These are phyloP conservation scores for Dothiorella sarmentorum DNA, from an alignment of 2,329 filamentous ascomycete species.

Conservation along the genomic window DNA sequence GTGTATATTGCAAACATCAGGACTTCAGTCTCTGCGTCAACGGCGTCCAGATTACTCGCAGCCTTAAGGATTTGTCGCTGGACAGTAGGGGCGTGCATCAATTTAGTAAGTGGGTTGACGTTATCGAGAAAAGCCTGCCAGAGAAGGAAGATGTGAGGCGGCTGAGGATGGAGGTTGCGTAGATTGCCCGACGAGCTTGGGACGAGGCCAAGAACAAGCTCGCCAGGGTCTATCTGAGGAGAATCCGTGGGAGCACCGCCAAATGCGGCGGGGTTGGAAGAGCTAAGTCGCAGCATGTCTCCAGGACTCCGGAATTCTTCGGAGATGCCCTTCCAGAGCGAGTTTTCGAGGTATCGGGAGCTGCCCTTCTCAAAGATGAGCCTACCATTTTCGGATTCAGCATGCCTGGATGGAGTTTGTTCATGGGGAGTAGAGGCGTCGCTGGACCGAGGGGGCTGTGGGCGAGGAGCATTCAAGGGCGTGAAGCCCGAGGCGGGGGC, in stretches of 20 bases:
- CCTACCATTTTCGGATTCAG: slow-evolving; percentile 21
- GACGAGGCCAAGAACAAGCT: slow-evolving; percentile 25
- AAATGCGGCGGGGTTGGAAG: background rate
- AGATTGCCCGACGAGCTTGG: slow-evolving; percentile 19
- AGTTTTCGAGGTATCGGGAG: slow-evolving; percentile 32
- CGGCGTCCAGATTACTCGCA: slow-evolving; percentile 51
- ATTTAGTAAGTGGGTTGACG: slow-evolving; percentile 70
- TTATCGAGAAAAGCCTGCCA: slow-evolving; percentile 75
- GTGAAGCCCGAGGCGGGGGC: slow-evolving; percentile 15
- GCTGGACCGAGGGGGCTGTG: slow-evolving; percentile 6
- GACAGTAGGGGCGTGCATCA: slow-evolving; percentile 68
- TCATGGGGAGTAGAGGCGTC: background rate
- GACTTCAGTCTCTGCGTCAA: slow-evolving; percentile 59
- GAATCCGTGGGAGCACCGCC: slow-evolving; percentile 22
- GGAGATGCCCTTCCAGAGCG: slow-evolving; percentile 31
- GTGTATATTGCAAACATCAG: slow-evolving; percentile 34
- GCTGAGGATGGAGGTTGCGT: slow-evolving; percentile 55
- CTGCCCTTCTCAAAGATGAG: slow-evolving; percentile 29
- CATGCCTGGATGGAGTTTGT: background rate
- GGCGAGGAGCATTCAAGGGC: slow-evolving; percentile 2
- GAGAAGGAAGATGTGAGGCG: slow-evolving; percentile 64
- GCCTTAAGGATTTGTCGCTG: slow-evolving; percentile 64
- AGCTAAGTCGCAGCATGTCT: slow-evolving; percentile 23
- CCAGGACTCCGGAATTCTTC: slow-evolving; percentile 30
- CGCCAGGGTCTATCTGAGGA: slow-evolving; percentile 20